Evolutionary conservation across 768 basidiomycete species (phyloP), one percentile per base, ranked within the genome.

Genomic region (Sporobolomyces pararoseus): DNA sequence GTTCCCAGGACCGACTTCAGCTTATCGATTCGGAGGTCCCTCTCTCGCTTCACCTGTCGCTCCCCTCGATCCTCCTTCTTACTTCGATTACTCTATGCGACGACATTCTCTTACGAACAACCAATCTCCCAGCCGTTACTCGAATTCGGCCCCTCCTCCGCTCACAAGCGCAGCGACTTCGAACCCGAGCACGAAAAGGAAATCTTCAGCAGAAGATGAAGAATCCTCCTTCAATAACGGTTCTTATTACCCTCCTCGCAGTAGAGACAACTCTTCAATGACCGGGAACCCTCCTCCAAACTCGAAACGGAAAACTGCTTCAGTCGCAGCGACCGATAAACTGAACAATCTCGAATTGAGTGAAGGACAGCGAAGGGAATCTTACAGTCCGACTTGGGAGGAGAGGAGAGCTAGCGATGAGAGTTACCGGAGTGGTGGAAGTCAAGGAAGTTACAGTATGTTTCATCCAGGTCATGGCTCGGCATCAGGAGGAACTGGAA

Each of bases 51-150:
- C 37, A 63, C 68, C 74, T 76, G 77, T 55, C 72, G 77, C 53
- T 39, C 74, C 64, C 73, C 79, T 51, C 81, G 81, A 77, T 83
- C 44, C 82, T 29, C 80, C 81, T 27, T 83, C 83, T 58, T 82
- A 84, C 64, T 86, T 86, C 76, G 87, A 89, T 80, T 86, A 86
- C 77, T 85, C 80, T 73, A 88, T 88, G 82, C 84, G 88, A 55
- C 82, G 88, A 29, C 88, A 88, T 76, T 88, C 88, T 32, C 86
- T 89, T 71, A 86, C 86, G 49, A 84, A 84, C 75, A 49, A 39
- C 32, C 58, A 59, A 46, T 42, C 52, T 19, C 32, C 44, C 52
- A 54, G 65, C 25, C 46, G n/a, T 14, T 13, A 1, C 19, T 42
- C 23, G 47, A 42, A n/a, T 44, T 17, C 39, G 39, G 60, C 17